A percentile compares a stretch with the other conserved stretches of the same genome.
Conservation (phyloP, 2,329 filamentous ascomycete genomes). For the Verticillium tricorpus region DNA sequence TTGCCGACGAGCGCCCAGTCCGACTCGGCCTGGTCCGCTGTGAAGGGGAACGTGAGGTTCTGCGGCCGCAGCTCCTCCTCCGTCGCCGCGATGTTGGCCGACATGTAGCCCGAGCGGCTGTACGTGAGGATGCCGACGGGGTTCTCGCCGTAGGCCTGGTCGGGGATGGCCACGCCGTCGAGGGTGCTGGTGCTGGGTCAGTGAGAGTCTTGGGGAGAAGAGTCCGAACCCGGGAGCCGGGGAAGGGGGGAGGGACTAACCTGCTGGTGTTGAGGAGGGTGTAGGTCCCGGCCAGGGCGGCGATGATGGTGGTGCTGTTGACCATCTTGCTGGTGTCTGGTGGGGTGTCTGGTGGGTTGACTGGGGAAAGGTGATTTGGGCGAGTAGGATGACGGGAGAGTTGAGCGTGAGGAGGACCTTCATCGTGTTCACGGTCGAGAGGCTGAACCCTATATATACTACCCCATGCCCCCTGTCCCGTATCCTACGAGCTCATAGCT, state of each 20-base stretch:
- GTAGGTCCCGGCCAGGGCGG: slow-evolving; percentile 12
- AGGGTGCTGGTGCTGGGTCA: slow-evolving; percentile 1
- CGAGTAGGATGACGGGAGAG: neutral
- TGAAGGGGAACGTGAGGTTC: slow-evolving; percentile 15
- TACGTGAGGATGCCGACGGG: slow-evolving; percentile 21
- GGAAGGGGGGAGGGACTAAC: neutral
- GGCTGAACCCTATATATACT: neutral
- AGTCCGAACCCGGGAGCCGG: no score
- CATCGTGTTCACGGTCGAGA: neutral
- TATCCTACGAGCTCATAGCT: neutral
- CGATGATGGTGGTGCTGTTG: slow-evolving; percentile 10
- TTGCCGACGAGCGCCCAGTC: slow-evolving; percentile 21
- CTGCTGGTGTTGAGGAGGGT: slow-evolving; percentile 12
- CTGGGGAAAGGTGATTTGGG: neutral
- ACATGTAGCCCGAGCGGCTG: slow-evolving; percentile 19
- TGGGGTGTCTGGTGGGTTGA: neutral
- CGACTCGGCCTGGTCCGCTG: slow-evolving; percentile 17
- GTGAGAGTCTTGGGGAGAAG: neutral
- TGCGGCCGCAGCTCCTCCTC: slow-evolving; percentile 18
- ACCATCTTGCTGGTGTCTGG: slow-evolving; percentile 6
- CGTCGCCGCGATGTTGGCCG: slow-evolving; percentile 21
- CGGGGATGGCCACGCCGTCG: slow-evolving; percentile 12
- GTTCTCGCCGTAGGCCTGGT: slow-evolving; percentile 14
- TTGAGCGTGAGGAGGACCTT: neutral
- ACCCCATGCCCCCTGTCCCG: neutral